Evolutionary conservation across 2,329 filamentous ascomycete genomes (phyloP), one percentile per base, ranked within the genome.

Genomic region (Dichotomopilus funicola): DNA sequence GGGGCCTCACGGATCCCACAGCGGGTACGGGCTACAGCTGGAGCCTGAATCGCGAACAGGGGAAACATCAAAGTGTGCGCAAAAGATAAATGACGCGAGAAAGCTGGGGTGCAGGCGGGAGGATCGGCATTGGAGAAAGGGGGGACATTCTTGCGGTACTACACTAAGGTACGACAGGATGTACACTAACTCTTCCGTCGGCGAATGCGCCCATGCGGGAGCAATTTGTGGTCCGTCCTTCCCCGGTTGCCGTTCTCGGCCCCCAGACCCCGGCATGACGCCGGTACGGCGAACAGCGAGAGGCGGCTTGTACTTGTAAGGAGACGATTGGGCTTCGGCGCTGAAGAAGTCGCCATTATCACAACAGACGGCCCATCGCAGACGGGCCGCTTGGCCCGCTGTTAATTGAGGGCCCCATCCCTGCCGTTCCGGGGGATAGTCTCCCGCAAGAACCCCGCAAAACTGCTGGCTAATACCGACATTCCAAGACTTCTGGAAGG

Each of bases 71-170:
- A 27, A 27, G 36, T 37, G 35, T 54, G 44, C 48, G 48, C 66
- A 64, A 62, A 69, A 59, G 62, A 65, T 62, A 57, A 64, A 59
- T 55, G 55, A 54, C 63, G 59, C 59, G 61, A 40, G 13, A 48
- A 54, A 50, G 41, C 55, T 52, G 55, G 57, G 59, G 59, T 60
- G 47, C 49, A 58, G 40, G 35, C 41, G 35, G 43, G n/a, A n/a
- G 58, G 58, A 56, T 54, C 53, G 55, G 56, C 59, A 61, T 43
- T 63, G 57, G 60, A 54, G 19, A 27, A 27, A 27, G 19, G 19
- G 19, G 19, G 19, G 19, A 3, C 2, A 3, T 27, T 27, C 19
- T 27, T 27, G 19, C 19, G 19, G 19, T 27, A 27, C 19, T 27
- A 27, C 19, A 3, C 19, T 27, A 27, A 27, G 19, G 19, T 27